These are phyloP conservation scores for Cytospora piceae DNA, from an alignment of 2,329 filamentous ascomycete species.

Conservation along the genomic window DNA sequence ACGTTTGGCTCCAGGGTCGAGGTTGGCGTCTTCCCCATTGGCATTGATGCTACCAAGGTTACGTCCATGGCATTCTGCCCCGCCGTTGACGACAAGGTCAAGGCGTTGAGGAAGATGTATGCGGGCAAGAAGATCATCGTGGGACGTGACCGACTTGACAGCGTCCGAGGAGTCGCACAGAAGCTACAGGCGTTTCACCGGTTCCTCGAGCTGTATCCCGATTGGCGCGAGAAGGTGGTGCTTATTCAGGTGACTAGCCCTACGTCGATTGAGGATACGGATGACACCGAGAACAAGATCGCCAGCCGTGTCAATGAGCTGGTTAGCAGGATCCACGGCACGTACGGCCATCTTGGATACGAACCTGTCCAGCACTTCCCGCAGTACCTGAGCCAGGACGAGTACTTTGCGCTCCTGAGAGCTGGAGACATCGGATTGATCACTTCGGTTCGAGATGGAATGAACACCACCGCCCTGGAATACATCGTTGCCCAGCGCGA, in stretches of 20 bases:
- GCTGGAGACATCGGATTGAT: constrained; percentile 91
- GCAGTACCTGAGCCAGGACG: constrained; percentile 85
- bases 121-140: constrained; percentile 94
- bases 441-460: constrained; percentile 92
- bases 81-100: constrained; percentile 71
- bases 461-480: constrained; percentile 97
- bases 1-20: constrained; percentile 87
- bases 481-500: constrained; percentile 93
- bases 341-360: constrained; percentile 85
- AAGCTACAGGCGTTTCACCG: constrained; percentile 93
- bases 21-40: constrained; percentile 92
- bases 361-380: constrained; percentile 93
- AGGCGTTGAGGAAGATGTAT: constrained; percentile 75
- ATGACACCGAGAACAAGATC: constrained; percentile 78
- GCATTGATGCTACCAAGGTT: constrained; percentile 85
- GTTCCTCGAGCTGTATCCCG: constrained; percentile 86
- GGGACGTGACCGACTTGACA: constrained; percentile 90
- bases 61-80: constrained; percentile 74
- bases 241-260: constrained; percentile 94
- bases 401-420: constrained; percentile 93
- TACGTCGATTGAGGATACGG: constrained; percentile 76
- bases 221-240: constrained; percentile 91
- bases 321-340: constrained; percentile 88
- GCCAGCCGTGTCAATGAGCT: constrained; percentile 88
- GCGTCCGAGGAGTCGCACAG: constrained; percentile 90